phyloP scores from a whole-genome alignment of 139 green algal species.

The Raphidocelis subcapitata region DNA sequence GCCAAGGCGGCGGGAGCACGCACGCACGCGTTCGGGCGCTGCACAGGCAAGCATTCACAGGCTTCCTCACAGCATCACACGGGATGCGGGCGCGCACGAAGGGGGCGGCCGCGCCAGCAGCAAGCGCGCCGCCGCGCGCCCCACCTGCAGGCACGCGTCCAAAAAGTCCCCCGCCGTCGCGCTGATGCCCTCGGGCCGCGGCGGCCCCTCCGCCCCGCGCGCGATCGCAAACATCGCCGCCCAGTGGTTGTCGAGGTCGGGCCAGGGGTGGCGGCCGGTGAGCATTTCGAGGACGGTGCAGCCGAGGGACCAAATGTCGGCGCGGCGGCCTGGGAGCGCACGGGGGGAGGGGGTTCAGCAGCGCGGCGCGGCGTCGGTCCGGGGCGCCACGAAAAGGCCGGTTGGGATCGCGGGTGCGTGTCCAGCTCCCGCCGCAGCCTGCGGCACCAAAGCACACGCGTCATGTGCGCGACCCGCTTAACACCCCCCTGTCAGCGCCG shows the following conservation, averaged over 20 bases:
- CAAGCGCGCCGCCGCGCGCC: background rate
- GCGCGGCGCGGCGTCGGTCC: background rate
- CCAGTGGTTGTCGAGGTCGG: constrained; percentile 49
- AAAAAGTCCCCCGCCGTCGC: constrained; percentile 83
- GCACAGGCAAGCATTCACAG: background rate
- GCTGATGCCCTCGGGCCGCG: constrained; percentile 65
- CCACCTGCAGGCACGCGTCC: constrained; percentile 43
- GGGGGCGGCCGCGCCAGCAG: background rate
- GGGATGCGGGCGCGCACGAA: background rate
- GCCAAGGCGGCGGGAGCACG: background rate
- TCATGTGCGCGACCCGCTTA: background rate
- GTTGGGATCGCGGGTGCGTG: background rate
- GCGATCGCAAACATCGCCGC: constrained; percentile 89
- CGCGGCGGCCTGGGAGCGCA: constrained; percentile 64
- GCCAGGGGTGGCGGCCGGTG: constrained; percentile 77
- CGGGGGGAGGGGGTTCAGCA: background rate
- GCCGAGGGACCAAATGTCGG: constrained; percentile 95
- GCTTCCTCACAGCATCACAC: background rate
- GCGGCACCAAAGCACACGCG: too few species aligned
- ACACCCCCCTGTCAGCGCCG: background rate
- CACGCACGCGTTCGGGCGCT: background rate
- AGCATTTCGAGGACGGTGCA: constrained; percentile 98
- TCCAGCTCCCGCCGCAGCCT: too few species aligned
- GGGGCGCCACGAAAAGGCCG: background rate
- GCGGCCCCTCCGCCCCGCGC: constrained; percentile 63